Evolutionary conservation across 805 yeast genomes (phyloP).

Genomic region (Candida tammaniensis): DNA sequence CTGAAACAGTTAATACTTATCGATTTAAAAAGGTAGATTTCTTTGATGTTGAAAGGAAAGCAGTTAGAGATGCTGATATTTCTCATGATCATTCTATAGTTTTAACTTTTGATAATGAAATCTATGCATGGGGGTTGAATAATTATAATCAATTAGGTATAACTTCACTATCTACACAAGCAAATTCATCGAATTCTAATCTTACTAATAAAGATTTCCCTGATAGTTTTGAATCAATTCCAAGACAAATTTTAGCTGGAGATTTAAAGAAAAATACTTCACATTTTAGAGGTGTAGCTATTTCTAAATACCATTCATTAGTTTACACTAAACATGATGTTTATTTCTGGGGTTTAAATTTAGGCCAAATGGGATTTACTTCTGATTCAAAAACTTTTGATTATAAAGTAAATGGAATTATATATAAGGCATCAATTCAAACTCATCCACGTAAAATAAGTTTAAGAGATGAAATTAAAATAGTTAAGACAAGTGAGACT

Average conservation of each 20-base stretch:
- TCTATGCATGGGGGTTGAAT: constrained; percentile 81
- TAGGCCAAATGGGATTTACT: constrained; percentile 75
- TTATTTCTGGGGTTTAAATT: constrained; percentile 73
- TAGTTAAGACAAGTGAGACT: constrained; percentile 62
- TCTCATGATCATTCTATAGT: constrained; percentile 71
- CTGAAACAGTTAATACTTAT: constrained; percentile 39
- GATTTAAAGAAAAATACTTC: constrained; percentile 35
- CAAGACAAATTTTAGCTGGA: constrained; percentile 40
- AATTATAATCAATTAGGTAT: constrained; percentile 63
- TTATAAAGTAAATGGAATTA: constrained; percentile 25
- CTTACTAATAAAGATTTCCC: constrained; percentile 18
- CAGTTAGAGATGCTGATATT: constrained; percentile 38
- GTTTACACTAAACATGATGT: constrained; percentile 51
- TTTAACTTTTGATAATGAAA: constrained; percentile 47
- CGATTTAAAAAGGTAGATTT: constrained; percentile 42
- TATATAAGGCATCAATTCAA: constrained; percentile 37
- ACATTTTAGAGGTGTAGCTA: constrained; percentile 45
- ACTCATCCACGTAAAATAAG: constrained; percentile 36
- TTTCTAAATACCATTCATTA: constrained; percentile 69
- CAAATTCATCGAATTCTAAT: constrained; percentile 9
- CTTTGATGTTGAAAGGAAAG: constrained; percentile 23
- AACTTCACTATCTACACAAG: constrained; percentile 13
- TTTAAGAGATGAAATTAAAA: constrained; percentile 50
- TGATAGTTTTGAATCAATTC: constrained; percentile 33
- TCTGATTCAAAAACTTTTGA: constrained; percentile 17